A percentile compares a stretch with the other conserved stretches of the same genome.
phyloP scores from a whole-genome alignment of 2,329 filamentous ascomycete species.

The Cladosporium sp. region DNA sequence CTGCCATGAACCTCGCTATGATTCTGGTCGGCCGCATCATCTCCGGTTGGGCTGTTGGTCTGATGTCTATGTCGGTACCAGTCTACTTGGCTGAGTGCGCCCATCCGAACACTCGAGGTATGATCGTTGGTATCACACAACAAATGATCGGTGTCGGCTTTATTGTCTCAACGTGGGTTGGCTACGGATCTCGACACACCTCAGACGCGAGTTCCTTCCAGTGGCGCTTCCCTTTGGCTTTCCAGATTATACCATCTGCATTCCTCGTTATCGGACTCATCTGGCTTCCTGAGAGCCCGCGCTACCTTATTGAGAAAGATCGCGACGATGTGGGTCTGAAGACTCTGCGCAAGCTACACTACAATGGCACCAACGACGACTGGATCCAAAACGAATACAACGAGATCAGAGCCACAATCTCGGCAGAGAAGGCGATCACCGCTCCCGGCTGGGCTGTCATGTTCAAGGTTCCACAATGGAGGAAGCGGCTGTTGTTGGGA shows the following conservation, averaged over 20 bases:
- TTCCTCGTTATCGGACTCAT: slow-evolving; percentile 48
- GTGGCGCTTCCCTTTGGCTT: slow-evolving; percentile 48
- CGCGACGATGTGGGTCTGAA: slow-evolving; percentile 27
- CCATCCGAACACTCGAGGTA: slow-evolving; percentile 58
- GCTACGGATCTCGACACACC: slow-evolving; percentile 50
- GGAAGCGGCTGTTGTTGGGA: slow-evolving; percentile 64
- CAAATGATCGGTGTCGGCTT: slow-evolving; percentile 62
- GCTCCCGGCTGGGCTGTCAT: slow-evolving; percentile 58
- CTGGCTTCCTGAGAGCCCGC: slow-evolving; percentile 35
- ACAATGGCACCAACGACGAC: slow-evolving; percentile 53
- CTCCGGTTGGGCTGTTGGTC: slow-evolving; percentile 60
- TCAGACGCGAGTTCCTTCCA: slow-evolving; percentile 38
- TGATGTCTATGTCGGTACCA: slow-evolving; percentile 62
- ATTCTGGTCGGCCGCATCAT: slow-evolving; percentile 61
- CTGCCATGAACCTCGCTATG: slow-evolving; percentile 59
- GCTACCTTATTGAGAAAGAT: slow-evolving; percentile 35
- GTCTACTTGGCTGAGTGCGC: slow-evolving; percentile 66
- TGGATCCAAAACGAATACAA: slow-evolving; percentile 61
- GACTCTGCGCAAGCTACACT: slow-evolving; percentile 53
- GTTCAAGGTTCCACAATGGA: slow-evolving; percentile 61
- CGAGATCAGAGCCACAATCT: slow-evolving; percentile 64
- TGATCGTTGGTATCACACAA: slow-evolving; percentile 59
- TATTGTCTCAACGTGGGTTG: slow-evolving; percentile 57
- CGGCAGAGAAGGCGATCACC: slow-evolving; percentile 59
- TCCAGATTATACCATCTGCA: slow-evolving; percentile 49